Evolutionary conservation across 1,284 basidiomycete genomes (phyloP).

Genomic region (Melampsora larici-populina): DNA sequence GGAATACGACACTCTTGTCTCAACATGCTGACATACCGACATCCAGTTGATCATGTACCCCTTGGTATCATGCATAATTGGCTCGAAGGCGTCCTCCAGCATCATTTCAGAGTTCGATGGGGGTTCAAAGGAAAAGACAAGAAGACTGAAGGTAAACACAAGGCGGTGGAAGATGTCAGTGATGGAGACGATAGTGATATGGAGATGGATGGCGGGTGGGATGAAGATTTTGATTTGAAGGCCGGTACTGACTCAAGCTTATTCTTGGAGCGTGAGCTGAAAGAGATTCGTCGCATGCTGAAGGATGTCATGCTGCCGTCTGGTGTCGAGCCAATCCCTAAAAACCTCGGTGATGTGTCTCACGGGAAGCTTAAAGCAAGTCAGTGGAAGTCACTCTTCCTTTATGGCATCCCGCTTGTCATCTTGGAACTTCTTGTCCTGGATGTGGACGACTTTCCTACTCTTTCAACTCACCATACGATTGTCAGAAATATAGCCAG

Average conservation of each 20-base stretch:
- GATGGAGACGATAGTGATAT: neutral
- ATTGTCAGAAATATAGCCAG: neutral
- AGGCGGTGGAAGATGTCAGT: neutral
- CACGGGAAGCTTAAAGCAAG: neutral
- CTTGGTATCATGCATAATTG: conserved; percentile 12
- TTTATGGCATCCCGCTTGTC: neutral
- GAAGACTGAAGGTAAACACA: neutral
- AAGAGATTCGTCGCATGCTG: conserved; percentile 1
- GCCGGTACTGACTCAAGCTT: too few species aligned
- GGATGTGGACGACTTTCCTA: neutral
- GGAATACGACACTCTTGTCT: conserved; percentile 7
- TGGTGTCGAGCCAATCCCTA: neutral
- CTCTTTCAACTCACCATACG: neutral
- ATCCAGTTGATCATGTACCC: conserved; percentile 16
- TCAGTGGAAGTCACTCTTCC: neutral
- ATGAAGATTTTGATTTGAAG: neutral
- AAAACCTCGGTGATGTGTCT: neutral
- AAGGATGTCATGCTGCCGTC: neutral
- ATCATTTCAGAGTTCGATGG: conserved; percentile 26
- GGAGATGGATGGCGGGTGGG: neutral
- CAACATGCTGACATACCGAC: conserved; percentile 13
- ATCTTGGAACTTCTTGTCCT: neutral
- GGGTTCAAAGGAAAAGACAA: conserved; percentile 8
- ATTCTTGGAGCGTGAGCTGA: neutral
- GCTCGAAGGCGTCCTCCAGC: too few species aligned